Percentiles rank a stretch among this genome's conserved stretches.
Conservation (phyloP, 1,284 basidiomycete species). For the Paramarasmius palmivorus region DNA sequence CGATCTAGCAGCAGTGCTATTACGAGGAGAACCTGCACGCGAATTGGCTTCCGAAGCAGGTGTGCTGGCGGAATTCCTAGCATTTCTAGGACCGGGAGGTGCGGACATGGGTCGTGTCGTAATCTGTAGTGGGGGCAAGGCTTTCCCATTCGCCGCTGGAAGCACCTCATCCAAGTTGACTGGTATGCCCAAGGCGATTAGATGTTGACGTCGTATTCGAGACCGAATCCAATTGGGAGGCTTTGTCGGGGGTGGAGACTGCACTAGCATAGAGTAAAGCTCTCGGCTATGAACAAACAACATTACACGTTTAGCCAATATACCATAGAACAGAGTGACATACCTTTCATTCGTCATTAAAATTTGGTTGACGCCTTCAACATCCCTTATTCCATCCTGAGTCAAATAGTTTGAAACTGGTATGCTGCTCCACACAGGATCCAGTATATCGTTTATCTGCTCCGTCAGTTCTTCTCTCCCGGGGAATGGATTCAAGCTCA, state of each 20-base stretch:
- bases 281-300: conserved; percentile 60
- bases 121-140: conserved; percentile 79
- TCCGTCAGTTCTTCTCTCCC: conserved; percentile 55
- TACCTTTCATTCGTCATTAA: conserved; percentile 76
- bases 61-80: conserved; percentile 34
- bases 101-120: conserved; percentile 80
- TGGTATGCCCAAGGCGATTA: conserved; percentile 88
- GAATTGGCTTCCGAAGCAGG: conserved; percentile 35
- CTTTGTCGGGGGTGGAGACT: conserved; percentile 64
- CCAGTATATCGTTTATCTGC: conserved; percentile 68
- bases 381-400: conserved; percentile 76
- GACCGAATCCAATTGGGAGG: conserved; percentile 92
- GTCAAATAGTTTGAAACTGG: conserved; percentile 55
- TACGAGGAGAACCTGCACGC: conserved; percentile 59
- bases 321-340: conserved; percentile 21
- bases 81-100: conserved; percentile 61
- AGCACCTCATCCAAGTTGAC: conserved; percentile 92
- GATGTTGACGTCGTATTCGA: conserved; percentile 82
- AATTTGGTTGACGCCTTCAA: conserved; percentile 78
- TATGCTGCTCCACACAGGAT: conserved; percentile 57
- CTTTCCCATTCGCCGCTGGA: conserved; percentile 68
- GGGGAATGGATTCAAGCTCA: conserved; percentile 67
- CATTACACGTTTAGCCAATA: conserved; percentile 14
- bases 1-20: conserved; percentile 28
- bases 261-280: conserved; percentile 68